These are phyloP conservation scores for Ramichloridium luteum DNA, from an alignment of 2,329 filamentous ascomycete species.

Conservation along the genomic window DNA sequence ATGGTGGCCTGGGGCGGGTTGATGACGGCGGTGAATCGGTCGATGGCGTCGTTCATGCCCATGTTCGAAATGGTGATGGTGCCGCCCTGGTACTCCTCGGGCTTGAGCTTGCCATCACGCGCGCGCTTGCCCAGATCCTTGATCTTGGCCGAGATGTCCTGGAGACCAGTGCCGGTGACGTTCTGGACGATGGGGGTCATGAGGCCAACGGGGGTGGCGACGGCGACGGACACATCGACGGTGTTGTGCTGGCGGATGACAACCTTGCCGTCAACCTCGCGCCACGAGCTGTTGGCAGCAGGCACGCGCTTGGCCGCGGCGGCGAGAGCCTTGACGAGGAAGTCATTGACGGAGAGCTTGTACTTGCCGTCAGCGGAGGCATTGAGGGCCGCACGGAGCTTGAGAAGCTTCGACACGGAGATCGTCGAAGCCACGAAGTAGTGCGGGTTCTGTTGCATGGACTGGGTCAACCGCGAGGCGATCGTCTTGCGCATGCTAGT, in stretches of 20 bases:
- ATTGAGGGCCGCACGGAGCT: conserved; percentile 91
- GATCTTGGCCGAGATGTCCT: conserved; percentile 75
- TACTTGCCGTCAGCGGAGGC: conserved; percentile 79
- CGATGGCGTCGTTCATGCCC: conserved; percentile 96
- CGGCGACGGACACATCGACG: conserved; percentile 90
- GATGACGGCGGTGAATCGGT: conserved; percentile 96
- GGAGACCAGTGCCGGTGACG: conserved; percentile 74
- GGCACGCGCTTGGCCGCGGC: conserved; percentile 87
- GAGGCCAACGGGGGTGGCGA: conserved; percentile 81
- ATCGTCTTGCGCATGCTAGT: conserved; percentile 97
- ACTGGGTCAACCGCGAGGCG: conserved; percentile 78
- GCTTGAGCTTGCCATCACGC: conserved; percentile 95
- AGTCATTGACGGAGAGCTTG: conserved; percentile 99
- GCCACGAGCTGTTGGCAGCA: conserved; percentile 90
- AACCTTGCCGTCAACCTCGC: conserved; percentile 55
- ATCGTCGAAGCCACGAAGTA: conserved; percentile 90
- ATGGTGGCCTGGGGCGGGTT: conserved; percentile 97
- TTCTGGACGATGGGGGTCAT: conserved; percentile 96
- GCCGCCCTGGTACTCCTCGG: conserved; percentile 97
- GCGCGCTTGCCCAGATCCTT: conserved; percentile 97
- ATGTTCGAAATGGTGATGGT: conserved; percentile 99
- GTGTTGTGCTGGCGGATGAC: conserved; percentile 86
- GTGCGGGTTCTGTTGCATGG: conserved; percentile 87
- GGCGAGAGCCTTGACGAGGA: conserved; percentile 92
- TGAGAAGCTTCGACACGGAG: conserved; percentile 88